Evolutionary conservation across 805 yeast genomes (phyloP).

Genomic region (Diddensiella caesifluorescens): DNA sequence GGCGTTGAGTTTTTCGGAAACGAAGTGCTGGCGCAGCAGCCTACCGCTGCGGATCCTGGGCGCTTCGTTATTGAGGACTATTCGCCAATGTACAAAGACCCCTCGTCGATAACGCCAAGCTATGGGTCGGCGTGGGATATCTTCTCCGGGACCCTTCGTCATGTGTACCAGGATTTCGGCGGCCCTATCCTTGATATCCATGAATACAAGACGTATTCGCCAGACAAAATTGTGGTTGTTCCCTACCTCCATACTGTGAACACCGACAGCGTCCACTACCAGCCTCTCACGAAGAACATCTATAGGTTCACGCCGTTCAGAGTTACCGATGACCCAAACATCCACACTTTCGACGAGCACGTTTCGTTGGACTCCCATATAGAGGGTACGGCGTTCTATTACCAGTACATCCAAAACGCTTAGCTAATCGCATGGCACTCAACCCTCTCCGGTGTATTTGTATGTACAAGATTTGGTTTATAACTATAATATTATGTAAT

Average conservation of each 20-base stretch:
- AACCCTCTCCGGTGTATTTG: too few species aligned
- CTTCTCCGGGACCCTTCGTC: slow-evolving; percentile 58
- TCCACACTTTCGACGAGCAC: slow-evolving; percentile 63
- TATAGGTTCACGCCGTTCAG: slow-evolving; percentile 42
- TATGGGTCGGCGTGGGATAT: slow-evolving; percentile 43
- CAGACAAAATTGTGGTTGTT: slow-evolving; percentile 40
- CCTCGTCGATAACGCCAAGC: slow-evolving; percentile 51
- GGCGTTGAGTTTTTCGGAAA: slow-evolving; percentile 39
- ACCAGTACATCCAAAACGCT: slow-evolving; percentile 25
- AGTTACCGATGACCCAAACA: slow-evolving; percentile 27
- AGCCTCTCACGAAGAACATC: slow-evolving; percentile 56
- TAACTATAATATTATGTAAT: too few species aligned
- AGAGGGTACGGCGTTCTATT: slow-evolving; percentile 29
- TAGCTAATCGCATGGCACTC: too few species aligned
- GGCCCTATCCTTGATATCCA: slow-evolving; percentile 20
- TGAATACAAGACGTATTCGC: slow-evolving; percentile 27
- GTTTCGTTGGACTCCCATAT: slow-evolving; percentile 53
- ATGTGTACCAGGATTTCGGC: slow-evolving; percentile 54
- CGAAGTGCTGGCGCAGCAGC: slow-evolving; percentile 17
- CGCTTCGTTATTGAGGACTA: too few species aligned
- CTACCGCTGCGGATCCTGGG: slow-evolving; percentile 24
- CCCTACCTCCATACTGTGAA: slow-evolving; percentile 63
- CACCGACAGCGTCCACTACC: slow-evolving; percentile 64
- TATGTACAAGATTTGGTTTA: too few species aligned
- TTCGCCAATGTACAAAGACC: slow-evolving; percentile 33